Evolutionary conservation across 2,329 filamentous ascomycete genomes (phyloP).

Genomic region (Parascedosporium putredinis): DNA sequence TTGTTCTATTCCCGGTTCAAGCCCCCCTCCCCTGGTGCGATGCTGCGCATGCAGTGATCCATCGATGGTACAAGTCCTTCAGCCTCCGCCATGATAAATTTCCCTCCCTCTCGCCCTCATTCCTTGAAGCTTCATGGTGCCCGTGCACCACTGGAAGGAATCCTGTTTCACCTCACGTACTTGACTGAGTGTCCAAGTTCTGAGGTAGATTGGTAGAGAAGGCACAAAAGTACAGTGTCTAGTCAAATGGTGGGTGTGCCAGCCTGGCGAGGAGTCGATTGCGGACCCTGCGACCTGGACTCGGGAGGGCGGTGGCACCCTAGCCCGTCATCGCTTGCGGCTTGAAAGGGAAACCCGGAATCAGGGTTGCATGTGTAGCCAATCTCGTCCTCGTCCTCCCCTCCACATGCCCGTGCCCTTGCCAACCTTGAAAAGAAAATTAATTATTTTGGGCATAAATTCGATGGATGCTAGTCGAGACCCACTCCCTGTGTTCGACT

Average conservation of each 20-base stretch:
- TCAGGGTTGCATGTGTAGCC: slow-evolving; percentile 2
- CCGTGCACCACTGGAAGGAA: no score
- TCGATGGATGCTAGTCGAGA: not conserved
- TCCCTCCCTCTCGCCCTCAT: no score
- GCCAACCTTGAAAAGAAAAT: not conserved
- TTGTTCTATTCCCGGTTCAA: no score
- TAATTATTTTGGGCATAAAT: not conserved
- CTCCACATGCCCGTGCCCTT: not conserved
- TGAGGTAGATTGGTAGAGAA: not conserved
- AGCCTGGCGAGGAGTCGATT: no score
- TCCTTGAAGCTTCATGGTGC: no score
- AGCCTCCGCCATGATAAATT: no score
- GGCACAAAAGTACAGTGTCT: not conserved
- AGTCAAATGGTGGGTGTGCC: not conserved
- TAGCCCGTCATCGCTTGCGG: not conserved
- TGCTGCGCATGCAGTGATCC: no score
- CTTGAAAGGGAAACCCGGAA: slow-evolving; percentile 4
- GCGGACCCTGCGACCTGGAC: not conserved
- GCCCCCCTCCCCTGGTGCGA: no score
- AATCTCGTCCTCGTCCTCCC: not conserved
- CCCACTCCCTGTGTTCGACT: not conserved
- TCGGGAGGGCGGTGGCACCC: not conserved
- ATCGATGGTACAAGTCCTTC: no score
- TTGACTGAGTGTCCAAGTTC: no score
- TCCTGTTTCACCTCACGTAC: no score